Base-by-base conservation (phyloP, 192 early-diverging fungal species). In the Coemansia sp. region DNA sequence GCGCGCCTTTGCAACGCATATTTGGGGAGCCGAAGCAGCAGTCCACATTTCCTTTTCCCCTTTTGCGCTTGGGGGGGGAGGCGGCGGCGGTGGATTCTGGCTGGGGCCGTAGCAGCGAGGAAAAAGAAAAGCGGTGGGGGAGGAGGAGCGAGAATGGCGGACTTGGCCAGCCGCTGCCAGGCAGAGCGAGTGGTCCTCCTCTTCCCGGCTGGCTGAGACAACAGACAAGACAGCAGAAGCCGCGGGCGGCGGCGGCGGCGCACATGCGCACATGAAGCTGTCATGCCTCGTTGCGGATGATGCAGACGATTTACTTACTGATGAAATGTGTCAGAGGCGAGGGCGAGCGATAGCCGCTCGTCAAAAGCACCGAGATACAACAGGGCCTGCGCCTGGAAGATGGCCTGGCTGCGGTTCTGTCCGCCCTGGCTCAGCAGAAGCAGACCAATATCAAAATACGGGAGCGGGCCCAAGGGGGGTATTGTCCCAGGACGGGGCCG, bases 1-100 rank as follows among this genome's bases (percentile, higher is more conserved):
- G 49, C 6, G 59, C 59, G 59, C 59, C 59, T 60, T 60, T 60
- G 40, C 59, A 17, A 53, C 19, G 56, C 56, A 58, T 58, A 58
- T 58, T 58, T 58, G 56, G 56, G 56, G 47, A 11, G 49, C 49
- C 41, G 5, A 27, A 24, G 9, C 22, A 49, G 46, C 56, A 59
- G 57, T 25, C 57, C 12, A 4, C 43, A 45, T 57, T 57, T 22
- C 37, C 36, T 19, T 40, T 59, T 40, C 29, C 57, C 37, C 57
- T 32, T 59, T 53, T 53, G 49, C 27, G 27, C 15, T 15, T 53
- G 5, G 22, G 9, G 45, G 45, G 20, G 49, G 41, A 41, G 40
- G 41, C 32, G 7, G 32, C 32, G 24, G 22, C 24, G 46, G n/a
- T 4, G 12, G 9, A 25, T 25, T 49, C 46, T 27, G 8, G 46